phyloP scores from a whole-genome alignment of 805 yeast species.

The Saccharomycopsis sp. region DNA sequence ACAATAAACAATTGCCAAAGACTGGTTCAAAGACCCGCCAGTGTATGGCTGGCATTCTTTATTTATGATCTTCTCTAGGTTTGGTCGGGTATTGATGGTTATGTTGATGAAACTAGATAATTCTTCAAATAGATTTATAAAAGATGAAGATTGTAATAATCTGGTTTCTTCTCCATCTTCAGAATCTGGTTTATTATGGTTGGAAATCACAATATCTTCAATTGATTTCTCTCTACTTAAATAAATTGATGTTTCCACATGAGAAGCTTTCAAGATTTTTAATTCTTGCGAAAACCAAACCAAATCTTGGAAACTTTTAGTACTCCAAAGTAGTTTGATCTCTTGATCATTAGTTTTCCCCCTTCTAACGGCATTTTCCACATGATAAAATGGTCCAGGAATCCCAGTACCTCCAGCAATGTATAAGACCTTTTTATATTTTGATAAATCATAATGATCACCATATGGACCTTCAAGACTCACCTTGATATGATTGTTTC shows the following conservation, averaged over 20 bases:
- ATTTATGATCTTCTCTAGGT: background rate
- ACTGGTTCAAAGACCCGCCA: background rate
- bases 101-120: background rate
- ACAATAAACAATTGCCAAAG: slow-evolving; percentile 11
- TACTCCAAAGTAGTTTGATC: slow-evolving; percentile 6
- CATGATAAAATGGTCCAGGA: slow-evolving; percentile 11
- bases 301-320: slow-evolving; percentile 2
- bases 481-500: slow-evolving; percentile 1
- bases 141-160: too few species aligned
- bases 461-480: slow-evolving; percentile 14
- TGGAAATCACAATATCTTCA: background rate
- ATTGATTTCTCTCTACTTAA: slow-evolving; percentile 9
- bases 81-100: background rate
- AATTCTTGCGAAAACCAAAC: slow-evolving; percentile 1
- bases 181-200: background rate
- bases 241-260: background rate
- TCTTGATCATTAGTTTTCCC: too few species aligned
- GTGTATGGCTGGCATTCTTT: background rate
- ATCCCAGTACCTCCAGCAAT: slow-evolving; percentile 14
- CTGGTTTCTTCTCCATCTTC: background rate
- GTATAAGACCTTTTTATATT: slow-evolving; percentile 4
- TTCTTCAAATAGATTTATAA: too few species aligned
- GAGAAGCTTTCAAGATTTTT: background rate
- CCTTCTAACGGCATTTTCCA: background rate
- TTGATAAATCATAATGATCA: background rate